Evolutionary conservation across 129 eudicot genomes (phyloP).

Genomic region (Helianthus annuus): HanXRQr2.0-SUNRISE NC_035437.2:168058126-168058625

Average conservation of each 20-base stretch:
- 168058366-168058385: conserved; percentile 24
- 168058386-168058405: no score
- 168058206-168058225: conserved; percentile 27
- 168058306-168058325: conserved; percentile 20
- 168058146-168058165: conserved; percentile 16
- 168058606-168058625: no score
- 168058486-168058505: no score
- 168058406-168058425: not conserved
- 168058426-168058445: not conserved
- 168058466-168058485: no score
- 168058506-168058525: no score
- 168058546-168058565: no score
- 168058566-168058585: no score
- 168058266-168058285: not conserved
- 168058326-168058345: conserved; percentile 18
- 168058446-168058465: no score
- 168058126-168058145: conserved; percentile 33
- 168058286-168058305: not conserved
- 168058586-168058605: no score
- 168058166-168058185: conserved; percentile 21
- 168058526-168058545: no score
- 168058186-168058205: conserved; percentile 24
- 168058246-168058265: not conserved
- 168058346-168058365: not conserved
- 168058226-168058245: not conserved